Evolutionary conservation across 2,329 filamentous ascomycete species (phyloP).

Genomic region (Aspergillus hiratsukae): DNA sequence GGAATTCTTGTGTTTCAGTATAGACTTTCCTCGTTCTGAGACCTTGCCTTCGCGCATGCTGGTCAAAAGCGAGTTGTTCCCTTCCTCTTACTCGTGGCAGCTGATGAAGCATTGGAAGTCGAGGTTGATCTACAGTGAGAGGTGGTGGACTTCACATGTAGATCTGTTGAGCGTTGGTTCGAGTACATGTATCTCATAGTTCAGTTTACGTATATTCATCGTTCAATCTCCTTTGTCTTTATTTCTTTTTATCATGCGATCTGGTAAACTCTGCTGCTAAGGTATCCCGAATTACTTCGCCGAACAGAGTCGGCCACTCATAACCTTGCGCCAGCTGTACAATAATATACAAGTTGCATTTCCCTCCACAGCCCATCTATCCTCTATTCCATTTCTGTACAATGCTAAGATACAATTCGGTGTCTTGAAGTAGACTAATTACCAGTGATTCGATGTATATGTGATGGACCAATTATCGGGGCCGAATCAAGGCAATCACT

Average conservation of each 20-base stretch:
- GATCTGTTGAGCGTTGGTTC: slow-evolving; percentile 4
- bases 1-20: slow-evolving; percentile 10
- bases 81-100: not conserved
- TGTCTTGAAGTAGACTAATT: not conserved
- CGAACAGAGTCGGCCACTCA: not conserved
- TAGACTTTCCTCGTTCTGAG: slow-evolving; percentile 19
- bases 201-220: slow-evolving; percentile 27
- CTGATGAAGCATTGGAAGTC: not conserved
- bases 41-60: slow-evolving; percentile 10
- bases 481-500: slow-evolving; percentile 48
- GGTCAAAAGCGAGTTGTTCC: slow-evolving; percentile 7
- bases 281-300: not conserved
- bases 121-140: slow-evolving; percentile 4
- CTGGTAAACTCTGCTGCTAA: not conserved
- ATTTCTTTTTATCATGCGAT: slow-evolving; percentile 1
- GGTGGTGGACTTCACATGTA: slow-evolving; percentile 16
- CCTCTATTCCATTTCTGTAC: not conserved
- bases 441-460: slow-evolving; percentile 12
- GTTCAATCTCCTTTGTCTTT: slow-evolving; percentile 25
- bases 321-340: not conserved
- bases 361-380: not conserved
- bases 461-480: slow-evolving; percentile 30
- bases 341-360: not conserved
- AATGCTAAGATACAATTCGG: slow-evolving; percentile 5
- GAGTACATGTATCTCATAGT: slow-evolving; percentile 19